Conservation (phyloP, 139 green algal genomes). For the Raphidocelis subcapitata region DNA sequence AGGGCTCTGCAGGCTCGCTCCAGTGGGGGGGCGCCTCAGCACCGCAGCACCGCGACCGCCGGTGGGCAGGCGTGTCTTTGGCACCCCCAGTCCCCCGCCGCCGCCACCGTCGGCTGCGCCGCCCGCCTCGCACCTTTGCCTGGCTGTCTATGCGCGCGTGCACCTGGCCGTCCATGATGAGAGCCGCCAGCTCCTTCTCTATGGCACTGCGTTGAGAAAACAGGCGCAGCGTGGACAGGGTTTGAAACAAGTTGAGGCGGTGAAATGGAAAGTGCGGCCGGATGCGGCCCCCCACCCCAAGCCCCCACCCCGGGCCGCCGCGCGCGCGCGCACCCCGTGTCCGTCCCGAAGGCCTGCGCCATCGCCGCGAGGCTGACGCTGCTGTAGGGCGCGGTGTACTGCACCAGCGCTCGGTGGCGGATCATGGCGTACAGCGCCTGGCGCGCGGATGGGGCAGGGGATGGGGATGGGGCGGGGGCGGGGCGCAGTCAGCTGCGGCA, state of each 20-base stretch:
- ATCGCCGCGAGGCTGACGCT: slow-evolving; percentile 82
- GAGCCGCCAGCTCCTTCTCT: slow-evolving; percentile 72
- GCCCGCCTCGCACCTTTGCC: slow-evolving; percentile 51
- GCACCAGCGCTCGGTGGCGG: slow-evolving; percentile 77
- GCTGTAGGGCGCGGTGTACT: slow-evolving; percentile 88
- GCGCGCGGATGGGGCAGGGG: too few relatives aligned
- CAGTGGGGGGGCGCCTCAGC: not conserved
- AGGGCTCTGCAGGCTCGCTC: not conserved
- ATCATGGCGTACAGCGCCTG: slow-evolving; percentile 33
- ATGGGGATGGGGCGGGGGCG: too few relatives aligned
- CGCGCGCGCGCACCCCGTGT: slow-evolving; percentile 33
- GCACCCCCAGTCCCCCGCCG: not conserved
- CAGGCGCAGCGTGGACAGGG: not conserved
- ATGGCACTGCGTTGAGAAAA: slow-evolving; percentile 39
- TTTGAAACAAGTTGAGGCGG: slow-evolving; percentile 3
- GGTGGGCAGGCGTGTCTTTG: too few relatives aligned
- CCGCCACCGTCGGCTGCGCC: not conserved
- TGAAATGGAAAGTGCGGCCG: too few relatives aligned
- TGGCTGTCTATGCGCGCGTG: slow-evolving; percentile 87
- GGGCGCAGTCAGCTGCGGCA: too few relatives aligned
- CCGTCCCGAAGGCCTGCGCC: slow-evolving; percentile 66
- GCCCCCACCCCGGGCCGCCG: not conserved
- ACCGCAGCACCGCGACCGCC: not conserved
- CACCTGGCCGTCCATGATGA: slow-evolving; percentile 84
- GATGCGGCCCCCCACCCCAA: too few relatives aligned